A percentile compares a stretch with the other conserved stretches of the same genome.
These are phyloP conservation scores for Phytophthora parvispora DNA, from an alignment of 352 stramenopile species.

Conservation along the genomic window DNA sequence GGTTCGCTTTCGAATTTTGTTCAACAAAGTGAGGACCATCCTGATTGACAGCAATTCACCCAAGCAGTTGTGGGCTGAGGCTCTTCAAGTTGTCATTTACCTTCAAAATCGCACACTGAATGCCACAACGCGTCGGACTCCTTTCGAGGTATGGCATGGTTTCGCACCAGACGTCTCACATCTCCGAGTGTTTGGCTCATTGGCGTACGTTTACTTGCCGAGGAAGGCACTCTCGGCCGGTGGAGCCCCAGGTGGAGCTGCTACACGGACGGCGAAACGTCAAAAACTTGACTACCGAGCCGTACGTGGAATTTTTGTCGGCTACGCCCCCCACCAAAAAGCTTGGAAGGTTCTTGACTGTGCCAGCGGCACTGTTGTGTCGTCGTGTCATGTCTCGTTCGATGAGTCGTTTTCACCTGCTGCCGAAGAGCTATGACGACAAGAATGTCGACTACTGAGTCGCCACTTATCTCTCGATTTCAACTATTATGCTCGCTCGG, in stretches of 20 bases:
- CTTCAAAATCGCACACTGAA: conserved; percentile 8
- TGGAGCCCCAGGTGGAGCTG: neutral
- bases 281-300: conserved; percentile 2
- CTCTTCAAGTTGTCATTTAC: conserved; percentile 1
- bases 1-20: neutral
- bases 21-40: conserved; percentile 1
- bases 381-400: conserved; percentile 1
- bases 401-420: conserved; percentile 5
- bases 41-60: neutral
- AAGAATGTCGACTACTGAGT: neutral
- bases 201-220: conserved; percentile 7
- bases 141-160: neutral
- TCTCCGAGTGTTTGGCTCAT: neutral
- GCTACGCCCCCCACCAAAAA: neutral
- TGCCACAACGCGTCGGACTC: neutral
- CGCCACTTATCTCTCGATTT: neutral
- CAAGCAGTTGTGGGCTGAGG: conserved; percentile 12
- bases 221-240: neutral
- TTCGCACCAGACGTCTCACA: neutral
- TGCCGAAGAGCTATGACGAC: conserved; percentile 1
- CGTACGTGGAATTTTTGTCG: conserved; percentile 1
- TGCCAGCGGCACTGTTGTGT: neutral
- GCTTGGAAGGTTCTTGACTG: conserved; percentile 4
- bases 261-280: neutral
- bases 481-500: neutral